Base-by-base conservation (phyloP, 2,329 filamentous ascomycete species). In the Clarireedia monteithiana region DNA sequence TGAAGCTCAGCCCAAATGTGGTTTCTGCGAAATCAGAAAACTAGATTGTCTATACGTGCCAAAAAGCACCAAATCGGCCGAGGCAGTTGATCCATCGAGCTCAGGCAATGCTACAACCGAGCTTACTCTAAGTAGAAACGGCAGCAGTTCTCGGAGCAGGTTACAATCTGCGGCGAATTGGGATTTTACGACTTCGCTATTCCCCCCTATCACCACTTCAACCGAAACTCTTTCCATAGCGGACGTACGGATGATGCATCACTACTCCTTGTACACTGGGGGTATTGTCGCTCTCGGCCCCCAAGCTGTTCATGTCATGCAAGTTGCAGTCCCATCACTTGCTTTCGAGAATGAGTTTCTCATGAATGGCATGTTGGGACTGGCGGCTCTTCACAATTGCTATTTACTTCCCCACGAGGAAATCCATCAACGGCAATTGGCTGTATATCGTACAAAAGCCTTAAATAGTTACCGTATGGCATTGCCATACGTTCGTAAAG, bases 281-380 rank as follows among this genome's bases (percentile, higher is more conserved):
- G 53, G 46, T 9, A 54, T 48, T 24, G 42, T 67, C 3, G 56
- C 62, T 34, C 50, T 64, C 23, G 58, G 59, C 6, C 12, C 55
- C 26, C 45, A 47, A 40, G 53, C 58, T 12, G 40, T 58, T 10
- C 44, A 50, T 23, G 58, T 63, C 36, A 26, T 66, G 7, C 59
- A 60, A 34, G 53, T 63, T 4, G 26, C 50, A 6, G 57, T 67
- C 3, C 65, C 66, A n/a, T 55, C 62, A 39, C 61, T 68, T 36
- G 65, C 64, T 10, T 67, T 68, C 26, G 63, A 66, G 27, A 58
- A 66, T 42, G 62, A 64, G 4, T 68, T 63, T 36, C 47, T 67
- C 0, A 53, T 66, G 46, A 62, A 66, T 34, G 63, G 55, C 3
- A 63, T 68, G 26, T 60, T 68, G 23, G 64, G 65, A 4, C 57